phyloP scores from a whole-genome alignment of 768 basidiomycete species.

The Bullera alba region DNA sequence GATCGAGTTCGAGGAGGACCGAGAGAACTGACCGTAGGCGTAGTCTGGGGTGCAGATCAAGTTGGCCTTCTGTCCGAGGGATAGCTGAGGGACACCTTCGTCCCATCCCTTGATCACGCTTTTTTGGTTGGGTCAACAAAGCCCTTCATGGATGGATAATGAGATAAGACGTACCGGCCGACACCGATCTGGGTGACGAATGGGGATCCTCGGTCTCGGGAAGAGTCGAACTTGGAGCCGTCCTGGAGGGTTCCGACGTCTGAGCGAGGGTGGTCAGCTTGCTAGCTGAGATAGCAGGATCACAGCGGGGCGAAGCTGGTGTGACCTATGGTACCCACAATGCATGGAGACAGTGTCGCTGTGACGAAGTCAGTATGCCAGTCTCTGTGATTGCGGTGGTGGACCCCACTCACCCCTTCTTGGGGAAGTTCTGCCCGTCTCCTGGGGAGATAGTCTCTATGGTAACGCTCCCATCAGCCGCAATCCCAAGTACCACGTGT shows the following conservation, averaged over 20 bases:
- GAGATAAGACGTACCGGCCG: slow-evolving; percentile 9
- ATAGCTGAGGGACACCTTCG: slow-evolving; percentile 45
- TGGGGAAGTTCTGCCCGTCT: slow-evolving; percentile 45
- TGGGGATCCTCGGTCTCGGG: slow-evolving; percentile 37
- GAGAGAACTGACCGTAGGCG: slow-evolving; percentile 25
- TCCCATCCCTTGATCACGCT: slow-evolving; percentile 46
- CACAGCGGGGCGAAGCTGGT: background rate
- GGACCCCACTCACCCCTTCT: slow-evolving; percentile 19
- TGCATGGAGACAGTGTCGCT: slow-evolving; percentile 41
- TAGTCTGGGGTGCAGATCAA: slow-evolving; percentile 46
- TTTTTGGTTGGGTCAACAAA: background rate
- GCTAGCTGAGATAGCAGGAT: background rate
- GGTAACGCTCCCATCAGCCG: background rate
- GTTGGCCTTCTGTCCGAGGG: slow-evolving; percentile 46
- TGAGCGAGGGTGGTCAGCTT: slow-evolving; percentile 3
- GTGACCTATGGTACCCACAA: slow-evolving; percentile 22
- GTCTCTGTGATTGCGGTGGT: background rate
- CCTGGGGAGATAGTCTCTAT: slow-evolving; percentile 35
- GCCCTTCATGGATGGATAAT: background rate
- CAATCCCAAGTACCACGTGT: background rate
- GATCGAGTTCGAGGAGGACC: background rate
- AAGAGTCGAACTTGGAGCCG: slow-evolving; percentile 46
- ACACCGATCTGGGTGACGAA: slow-evolving; percentile 44
- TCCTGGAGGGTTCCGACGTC: slow-evolving; percentile 46
- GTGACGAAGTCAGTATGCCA: background rate